A percentile compares a stretch with the other conserved stretches of the same genome.
Conservation (phyloP, 371 early-diverging fungal genomes). For the Chytridium lagenaria region DNA sequence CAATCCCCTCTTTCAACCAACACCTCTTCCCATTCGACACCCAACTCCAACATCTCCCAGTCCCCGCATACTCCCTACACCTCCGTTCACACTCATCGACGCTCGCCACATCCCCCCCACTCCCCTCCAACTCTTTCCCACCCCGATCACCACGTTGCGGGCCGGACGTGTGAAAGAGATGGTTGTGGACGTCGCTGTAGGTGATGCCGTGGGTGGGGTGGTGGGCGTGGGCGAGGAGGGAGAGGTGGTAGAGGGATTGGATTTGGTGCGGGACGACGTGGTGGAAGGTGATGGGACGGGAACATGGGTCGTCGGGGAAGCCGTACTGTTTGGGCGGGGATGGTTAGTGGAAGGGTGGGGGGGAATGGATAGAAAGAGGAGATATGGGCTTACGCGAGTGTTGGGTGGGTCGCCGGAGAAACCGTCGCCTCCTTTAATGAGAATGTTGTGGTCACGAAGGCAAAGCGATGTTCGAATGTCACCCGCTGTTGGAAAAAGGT, state of each 20-base stretch:
- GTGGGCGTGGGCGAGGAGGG: background rate
- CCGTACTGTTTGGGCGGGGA: conserved; percentile 28
- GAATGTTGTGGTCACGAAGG: conserved; percentile 54
- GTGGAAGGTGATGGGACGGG: conserved; percentile 52
- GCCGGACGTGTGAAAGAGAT: background rate
- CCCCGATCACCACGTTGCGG: conserved; percentile 3
- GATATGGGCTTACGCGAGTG: background rate
- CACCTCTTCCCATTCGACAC: conserved; percentile 42
- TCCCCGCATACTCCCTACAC: conserved; percentile 29
- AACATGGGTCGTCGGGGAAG: conserved; percentile 53
- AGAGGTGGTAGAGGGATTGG: conserved; percentile 47
- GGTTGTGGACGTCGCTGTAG: conserved; percentile 32
- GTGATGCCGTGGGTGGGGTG: conserved; percentile 24
- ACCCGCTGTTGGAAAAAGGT: conserved; percentile 38
- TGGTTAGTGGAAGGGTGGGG: conserved; percentile 32
- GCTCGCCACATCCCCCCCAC: background rate
- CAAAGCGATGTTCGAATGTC: conserved; percentile 60
- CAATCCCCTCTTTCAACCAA: conserved; percentile 39
- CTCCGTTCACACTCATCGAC: conserved; percentile 35
- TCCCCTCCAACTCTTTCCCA: conserved; percentile 13
- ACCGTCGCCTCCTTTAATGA: conserved; percentile 27
- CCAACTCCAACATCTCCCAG: conserved; percentile 39
- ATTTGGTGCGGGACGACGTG: conserved; percentile 53
- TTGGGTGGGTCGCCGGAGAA: conserved; percentile 47
- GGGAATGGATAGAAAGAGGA: conserved; percentile 5